Conservation (phyloP, 306 rosid species). For the Fragaria iinumae region DNA sequence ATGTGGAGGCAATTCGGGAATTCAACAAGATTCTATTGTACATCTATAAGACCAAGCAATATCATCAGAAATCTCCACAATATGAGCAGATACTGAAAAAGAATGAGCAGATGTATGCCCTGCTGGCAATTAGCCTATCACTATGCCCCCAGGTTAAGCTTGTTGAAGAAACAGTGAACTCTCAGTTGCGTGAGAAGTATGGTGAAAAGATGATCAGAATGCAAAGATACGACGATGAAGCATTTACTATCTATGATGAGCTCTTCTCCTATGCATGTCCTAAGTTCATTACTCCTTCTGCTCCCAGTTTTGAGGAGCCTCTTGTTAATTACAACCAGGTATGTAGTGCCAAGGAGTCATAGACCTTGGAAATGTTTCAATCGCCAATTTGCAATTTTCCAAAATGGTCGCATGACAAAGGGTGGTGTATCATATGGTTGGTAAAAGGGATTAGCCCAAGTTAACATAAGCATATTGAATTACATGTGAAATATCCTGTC, state of each 20-base stretch:
- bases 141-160: constrained; percentile 88
- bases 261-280: constrained; percentile 99
- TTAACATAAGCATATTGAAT: neutral
- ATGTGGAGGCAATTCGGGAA: constrained; percentile 89
- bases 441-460: neutral
- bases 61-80: constrained; percentile 89
- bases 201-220: constrained; percentile 95
- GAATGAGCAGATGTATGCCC: constrained; percentile 98
- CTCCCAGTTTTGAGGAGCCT: constrained; percentile 95
- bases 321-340: constrained; percentile 95
- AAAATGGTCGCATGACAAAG: neutral
- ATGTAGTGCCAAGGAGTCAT: constrained; percentile 1
- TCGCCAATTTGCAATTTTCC: neutral
- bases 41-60: constrained; percentile 72
- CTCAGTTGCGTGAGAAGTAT: constrained; percentile 90
- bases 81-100: constrained; percentile 94
- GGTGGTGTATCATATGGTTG: neutral
- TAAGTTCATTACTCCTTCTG: constrained; percentile 95
- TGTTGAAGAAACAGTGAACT: constrained; percentile 85
- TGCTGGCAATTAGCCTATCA: constrained; percentile 89
- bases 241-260: constrained; percentile 91
- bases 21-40: constrained; percentile 85
- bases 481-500: neutral
- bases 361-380: neutral
- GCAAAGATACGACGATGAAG: constrained; percentile 93